Evolutionary conservation across 768 basidiomycete species (phyloP).

Genomic region (Kwoniella botswanensis): DNA sequence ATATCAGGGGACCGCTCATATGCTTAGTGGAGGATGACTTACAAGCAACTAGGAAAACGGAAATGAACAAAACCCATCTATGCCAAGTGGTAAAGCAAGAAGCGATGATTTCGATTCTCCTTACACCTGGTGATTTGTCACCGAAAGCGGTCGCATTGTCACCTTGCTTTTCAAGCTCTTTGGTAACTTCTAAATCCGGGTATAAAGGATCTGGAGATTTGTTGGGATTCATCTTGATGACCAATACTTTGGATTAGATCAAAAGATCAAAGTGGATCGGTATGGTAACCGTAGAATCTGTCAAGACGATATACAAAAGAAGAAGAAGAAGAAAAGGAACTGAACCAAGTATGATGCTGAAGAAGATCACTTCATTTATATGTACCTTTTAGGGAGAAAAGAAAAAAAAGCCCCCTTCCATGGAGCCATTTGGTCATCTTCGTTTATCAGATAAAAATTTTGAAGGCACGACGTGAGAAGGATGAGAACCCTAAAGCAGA

Average conservation of each 20-base stretch:
- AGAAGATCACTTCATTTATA: too few species aligned
- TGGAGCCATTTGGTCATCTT: background rate
- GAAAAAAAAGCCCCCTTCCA: too few species aligned
- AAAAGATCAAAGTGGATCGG: too few species aligned
- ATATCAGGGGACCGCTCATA: background rate
- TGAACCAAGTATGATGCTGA: too few species aligned
- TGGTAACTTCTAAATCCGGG: background rate
- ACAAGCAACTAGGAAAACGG: slow-evolving; percentile 53
- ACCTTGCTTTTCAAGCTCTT: slow-evolving; percentile 23
- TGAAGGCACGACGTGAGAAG: background rate
- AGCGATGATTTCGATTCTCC: slow-evolving; percentile 52
- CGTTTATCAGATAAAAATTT: background rate
- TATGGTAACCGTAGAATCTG: too few species aligned
- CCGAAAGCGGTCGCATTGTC: slow-evolving; percentile 34
- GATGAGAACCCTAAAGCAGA: too few species aligned
- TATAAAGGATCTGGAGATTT: slow-evolving; percentile 6
- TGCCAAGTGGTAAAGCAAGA: slow-evolving; percentile 38
- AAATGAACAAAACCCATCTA: slow-evolving; percentile 45
- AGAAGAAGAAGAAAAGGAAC: background rate
- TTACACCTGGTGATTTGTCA: slow-evolving; percentile 48
- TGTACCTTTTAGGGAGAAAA: too few species aligned
- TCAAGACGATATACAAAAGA: too few species aligned
- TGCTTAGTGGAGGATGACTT: slow-evolving; percentile 13
- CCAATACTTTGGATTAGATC: too few species aligned
- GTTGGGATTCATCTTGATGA: slow-evolving; percentile 3